Base-by-base conservation (phyloP, 78 protist species). In the Speleostelium caveatum region DNA sequence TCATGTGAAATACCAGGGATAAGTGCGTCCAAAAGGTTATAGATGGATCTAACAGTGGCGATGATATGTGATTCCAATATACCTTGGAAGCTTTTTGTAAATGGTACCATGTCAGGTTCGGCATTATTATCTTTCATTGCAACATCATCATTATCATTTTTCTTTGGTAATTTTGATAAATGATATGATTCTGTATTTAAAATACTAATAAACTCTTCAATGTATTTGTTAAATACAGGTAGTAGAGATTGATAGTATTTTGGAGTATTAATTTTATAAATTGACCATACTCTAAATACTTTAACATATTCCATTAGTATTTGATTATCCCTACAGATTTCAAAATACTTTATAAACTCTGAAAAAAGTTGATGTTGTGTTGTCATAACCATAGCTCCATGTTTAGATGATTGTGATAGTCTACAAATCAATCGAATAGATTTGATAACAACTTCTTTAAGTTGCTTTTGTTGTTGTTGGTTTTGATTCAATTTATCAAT, bases 341-440 rank as follows among this genome's bases (percentile, higher is more conserved):
- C 16, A 39, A 59, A 67, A 4, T 16, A 7, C 42, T 79, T 79
- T 10, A 79, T 17, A 1, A 55, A 39, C 7, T 69, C 51, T 32
- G 45, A 67, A 1, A 83, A n/a, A n/a, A 19, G 38, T 63, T n/a
- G 59, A 0, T 32, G 41, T 8, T 53, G 19, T 7, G 51, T 39
- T 10, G 63, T 56, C 68, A 83, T 55, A 28, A 24, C 33, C 14
- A 56, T 56, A 26, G 79, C 79, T 32, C 38, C 35, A 22, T 53
- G 58, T 69, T 74, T 45, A 4, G 77, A 67, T 21, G 79, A 16
- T 59, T 83, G 91, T 35, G 71, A 83, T 19, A 83, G 1, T 83
- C 79, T 83, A 42, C 91, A 56, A 8, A 83, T 17, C n/a, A 83
- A 32, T 22, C 91, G 77, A 69, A 83, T 69, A n/a, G 39, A 16